phyloP scores from a whole-genome alignment of 805 yeast genomes.

The Lipomyces lipofer region DNA sequence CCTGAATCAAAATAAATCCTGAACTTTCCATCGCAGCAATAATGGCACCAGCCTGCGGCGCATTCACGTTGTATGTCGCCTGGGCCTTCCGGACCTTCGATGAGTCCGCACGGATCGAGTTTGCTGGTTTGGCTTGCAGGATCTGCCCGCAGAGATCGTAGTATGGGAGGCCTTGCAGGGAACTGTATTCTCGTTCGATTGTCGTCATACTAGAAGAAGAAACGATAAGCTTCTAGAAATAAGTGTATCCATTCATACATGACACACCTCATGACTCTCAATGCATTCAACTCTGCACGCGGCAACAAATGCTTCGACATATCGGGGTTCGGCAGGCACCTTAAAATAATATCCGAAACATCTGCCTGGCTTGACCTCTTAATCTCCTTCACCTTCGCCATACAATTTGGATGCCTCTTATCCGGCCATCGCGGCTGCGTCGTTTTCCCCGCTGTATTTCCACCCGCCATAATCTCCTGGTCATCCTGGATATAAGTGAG shows the following conservation, averaged over 20 bases:
- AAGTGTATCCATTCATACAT: not conserved
- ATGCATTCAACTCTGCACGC: slow-evolving; percentile 60
- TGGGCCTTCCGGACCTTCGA: slow-evolving; percentile 49
- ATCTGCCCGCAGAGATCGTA: slow-evolving; percentile 75
- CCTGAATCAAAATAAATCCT: slow-evolving; percentile 92
- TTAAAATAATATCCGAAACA: slow-evolving; percentile 69
- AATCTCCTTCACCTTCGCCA: slow-evolving; percentile 77
- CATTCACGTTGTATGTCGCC: slow-evolving; percentile 61
- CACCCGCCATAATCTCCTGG: slow-evolving; percentile 23
- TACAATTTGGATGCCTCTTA: slow-evolving; percentile 49
- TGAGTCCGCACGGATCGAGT: slow-evolving; percentile 40
- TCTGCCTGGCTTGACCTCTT: slow-evolving; percentile 60
- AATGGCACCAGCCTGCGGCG: slow-evolving; percentile 90
- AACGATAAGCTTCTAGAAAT: not conserved
- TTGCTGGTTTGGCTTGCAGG: slow-evolving; percentile 62
- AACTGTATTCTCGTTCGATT: slow-evolving; percentile 86
- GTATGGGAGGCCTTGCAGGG: slow-evolving; percentile 76
- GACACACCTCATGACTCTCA: slow-evolving; percentile 62
- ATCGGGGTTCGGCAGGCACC: slow-evolving; percentile 54
- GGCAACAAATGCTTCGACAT: slow-evolving; percentile 61
- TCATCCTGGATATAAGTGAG: slow-evolving; percentile 54
- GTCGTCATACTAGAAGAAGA: slow-evolving; percentile 63
- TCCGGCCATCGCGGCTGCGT: slow-evolving; percentile 27
- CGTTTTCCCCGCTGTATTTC: slow-evolving; percentile 1
- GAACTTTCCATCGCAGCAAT: slow-evolving; percentile 62